These are phyloP conservation scores for Xylaria longipes DNA, from an alignment of 495 filamentous ascomycete genomes.

Conservation along the genomic window DNA sequence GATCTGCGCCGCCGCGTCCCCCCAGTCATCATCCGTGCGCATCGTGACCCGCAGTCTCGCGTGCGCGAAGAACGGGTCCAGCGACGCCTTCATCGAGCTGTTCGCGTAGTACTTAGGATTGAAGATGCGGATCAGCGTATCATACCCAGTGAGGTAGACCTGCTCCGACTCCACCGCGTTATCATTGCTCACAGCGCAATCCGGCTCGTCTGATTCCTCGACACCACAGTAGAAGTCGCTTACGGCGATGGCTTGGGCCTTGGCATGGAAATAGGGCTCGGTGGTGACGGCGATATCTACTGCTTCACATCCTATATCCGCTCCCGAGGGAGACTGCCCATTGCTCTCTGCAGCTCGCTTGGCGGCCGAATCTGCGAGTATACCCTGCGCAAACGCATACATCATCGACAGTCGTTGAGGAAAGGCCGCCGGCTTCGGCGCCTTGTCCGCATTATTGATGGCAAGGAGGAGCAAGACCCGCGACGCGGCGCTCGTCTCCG, in stretches of 20 bases:
- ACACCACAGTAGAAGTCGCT: slow-evolving; percentile 56
- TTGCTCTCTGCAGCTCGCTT: slow-evolving; percentile 1
- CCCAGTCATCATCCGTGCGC: slow-evolving; percentile 73
- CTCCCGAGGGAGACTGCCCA: background rate
- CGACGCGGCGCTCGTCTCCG: slow-evolving; percentile 33
- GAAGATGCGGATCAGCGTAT: slow-evolving; percentile 86
- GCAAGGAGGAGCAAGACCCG: slow-evolving; percentile 82
- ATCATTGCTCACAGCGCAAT: background rate
- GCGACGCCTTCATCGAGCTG: slow-evolving; percentile 51
- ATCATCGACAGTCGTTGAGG: slow-evolving; percentile 87
- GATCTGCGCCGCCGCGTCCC: slow-evolving; percentile 62
- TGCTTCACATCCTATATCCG: slow-evolving; percentile 24
- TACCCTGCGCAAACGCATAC: slow-evolving; percentile 69
- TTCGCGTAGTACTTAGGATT: slow-evolving; percentile 80
- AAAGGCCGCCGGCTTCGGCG: slow-evolving; percentile 80
- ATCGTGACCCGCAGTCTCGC: slow-evolving; percentile 76
- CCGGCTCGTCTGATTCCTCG: background rate
- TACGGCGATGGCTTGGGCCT: slow-evolving; percentile 70
- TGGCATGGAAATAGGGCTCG: slow-evolving; percentile 84
- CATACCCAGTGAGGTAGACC: slow-evolving; percentile 83
- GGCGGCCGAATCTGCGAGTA: slow-evolving; percentile 6
- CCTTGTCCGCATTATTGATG: slow-evolving; percentile 93
- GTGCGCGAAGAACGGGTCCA: slow-evolving; percentile 72
- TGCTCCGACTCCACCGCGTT: slow-evolving; percentile 55
- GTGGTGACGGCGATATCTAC: slow-evolving; percentile 86